Base-by-base conservation (phyloP, 176 grass and related monocot genomes). In the Carex pumila region DNA sequence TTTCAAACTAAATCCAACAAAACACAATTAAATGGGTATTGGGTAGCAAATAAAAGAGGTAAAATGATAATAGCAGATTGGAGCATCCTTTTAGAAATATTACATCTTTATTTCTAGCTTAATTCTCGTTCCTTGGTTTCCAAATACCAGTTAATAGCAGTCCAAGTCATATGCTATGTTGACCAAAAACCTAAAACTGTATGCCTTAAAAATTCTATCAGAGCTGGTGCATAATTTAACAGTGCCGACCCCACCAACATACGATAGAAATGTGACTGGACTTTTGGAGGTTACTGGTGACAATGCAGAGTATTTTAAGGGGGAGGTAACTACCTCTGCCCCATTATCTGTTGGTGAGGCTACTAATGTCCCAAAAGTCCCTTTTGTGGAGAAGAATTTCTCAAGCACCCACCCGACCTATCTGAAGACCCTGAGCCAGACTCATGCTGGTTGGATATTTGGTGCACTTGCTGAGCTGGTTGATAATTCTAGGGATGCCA, bases 391-490 rank as follows among this genome's bases (percentile, higher is more conserved):
- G 61, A 92, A 81, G 91, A 97, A 88, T 81, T 94, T 92, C 25
- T 82, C 85, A 3, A 90, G 87, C 62, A 91, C 92, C 41, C 83
- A 97, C 52, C 94, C 92, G 18, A 92, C 90, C 68, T 97, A 97
- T 85, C 83, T 97, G 69, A 82, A 74, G 32, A 97, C 94, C 56
- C 90, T 97, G n/a, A 90, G 94, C 79, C 92, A 97, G 76, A 88
- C 92, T 83, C 94, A 92, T 88, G 94, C 89, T 71, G 74, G 88
- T 43, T 97, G 94, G 94, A 92, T 97, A 36, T 97, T 97, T 89
- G 94, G 94, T 79, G 94, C 90, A 73, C 84, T 97, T 84, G 92
- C 94, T 76, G 94, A 97, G 88, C 88, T 97, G 63, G 88, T 97
- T 70, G 94, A 97, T 71, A 94, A 97, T 82, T 97, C 94, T 52